Evolutionary conservation across 768 basidiomycete genomes (phyloP), one percentile per base, ranked within the genome.

Genomic region (Leccinum barrowsii): DNA sequence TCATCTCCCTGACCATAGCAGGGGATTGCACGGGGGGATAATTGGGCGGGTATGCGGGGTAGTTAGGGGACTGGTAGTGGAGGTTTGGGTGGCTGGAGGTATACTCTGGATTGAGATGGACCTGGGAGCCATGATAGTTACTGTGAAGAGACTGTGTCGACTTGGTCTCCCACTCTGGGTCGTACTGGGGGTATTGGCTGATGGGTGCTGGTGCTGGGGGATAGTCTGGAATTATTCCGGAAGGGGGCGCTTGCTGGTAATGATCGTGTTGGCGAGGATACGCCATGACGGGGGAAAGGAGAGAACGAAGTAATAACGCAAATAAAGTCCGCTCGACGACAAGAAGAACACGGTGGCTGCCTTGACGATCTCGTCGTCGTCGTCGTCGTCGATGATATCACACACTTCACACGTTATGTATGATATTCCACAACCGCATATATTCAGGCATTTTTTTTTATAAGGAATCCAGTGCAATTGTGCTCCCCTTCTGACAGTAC

Each of bases 121-220:
- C 82, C 65, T 90, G 87, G 5, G 90, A 91, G 71, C 86, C 84
- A 63, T 78, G 79, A 65, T 80, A 82, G 28, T 51, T 63, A 70
- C 80, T 82, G 65, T 85, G 87, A 69, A 82, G 82, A 26, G 86
- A 88, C 59, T 85, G 83, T 49, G 77, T 73, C 5, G 83, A 85
- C 66, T 78, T 81, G 50, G 68, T 19, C 21, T 82, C 81, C 81
- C 80, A 82, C 1, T 80, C 79, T 44, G 68, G 57, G 52, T 76
- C 73, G 59, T 73, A 67, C 24, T 83, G 78, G 61, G 77, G 72
- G 61, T 83, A 80, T 58, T 79, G 34, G 10, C 56, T 61, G 32
- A 59, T 59, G 63, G 60, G 66, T 49, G 52, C 55, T 12, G 32
- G 73, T 32, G 32, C 40, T 42, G 76, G 73, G 2, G 76, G 74